Evolutionary conservation across 176 grass and related monocot genomes (phyloP).

Genomic region (Tillandsia fasciculata): DNA sequence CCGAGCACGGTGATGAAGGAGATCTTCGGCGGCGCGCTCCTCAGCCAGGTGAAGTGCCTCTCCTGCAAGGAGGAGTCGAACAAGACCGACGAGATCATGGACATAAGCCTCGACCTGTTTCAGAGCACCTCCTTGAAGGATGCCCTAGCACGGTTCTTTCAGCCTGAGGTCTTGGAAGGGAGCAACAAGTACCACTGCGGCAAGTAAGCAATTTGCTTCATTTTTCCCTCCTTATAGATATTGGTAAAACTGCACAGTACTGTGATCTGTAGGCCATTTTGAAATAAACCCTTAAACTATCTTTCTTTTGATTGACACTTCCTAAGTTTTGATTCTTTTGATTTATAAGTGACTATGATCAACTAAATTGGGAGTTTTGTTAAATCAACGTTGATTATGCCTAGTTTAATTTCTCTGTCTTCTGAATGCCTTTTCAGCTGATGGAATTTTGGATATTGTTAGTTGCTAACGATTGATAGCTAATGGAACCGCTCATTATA

Average conservation of each 20-base stretch:
- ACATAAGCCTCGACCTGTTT: slow-evolving; percentile 75
- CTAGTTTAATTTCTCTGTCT: not conserved
- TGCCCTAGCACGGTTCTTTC: slow-evolving; percentile 69
- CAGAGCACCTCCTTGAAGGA: slow-evolving; percentile 70
- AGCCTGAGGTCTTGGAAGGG: slow-evolving; percentile 81
- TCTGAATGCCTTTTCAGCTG: not conserved
- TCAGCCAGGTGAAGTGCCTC: slow-evolving; percentile 96
- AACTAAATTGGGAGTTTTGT: not conserved
- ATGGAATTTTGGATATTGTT: too few relatives aligned
- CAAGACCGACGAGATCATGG: slow-evolving; percentile 97
- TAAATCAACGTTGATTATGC: not conserved
- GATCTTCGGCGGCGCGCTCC: slow-evolving; percentile 70
- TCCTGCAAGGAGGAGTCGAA: slow-evolving; percentile 89
- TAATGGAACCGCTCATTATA: not conserved
- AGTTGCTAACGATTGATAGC: too few relatives aligned
- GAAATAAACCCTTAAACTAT: too few relatives aligned
- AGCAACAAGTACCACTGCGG: slow-evolving; percentile 87
- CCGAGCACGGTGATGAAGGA: slow-evolving; percentile 60
- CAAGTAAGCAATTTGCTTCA: slow-evolving; percentile 31
- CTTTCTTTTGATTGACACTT: not conserved
- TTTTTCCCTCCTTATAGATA: too few relatives aligned
- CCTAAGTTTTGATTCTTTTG: not conserved
- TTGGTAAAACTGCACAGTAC: too few relatives aligned
- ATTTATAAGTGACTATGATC: not conserved
- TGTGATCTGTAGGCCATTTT: too few relatives aligned